A percentile compares a stretch with the other conserved stretches of the same genome.
phyloP scores from a whole-genome alignment of 2,329 filamentous ascomycete genomes.

The Pseudogymnoascus sp. region DNA sequence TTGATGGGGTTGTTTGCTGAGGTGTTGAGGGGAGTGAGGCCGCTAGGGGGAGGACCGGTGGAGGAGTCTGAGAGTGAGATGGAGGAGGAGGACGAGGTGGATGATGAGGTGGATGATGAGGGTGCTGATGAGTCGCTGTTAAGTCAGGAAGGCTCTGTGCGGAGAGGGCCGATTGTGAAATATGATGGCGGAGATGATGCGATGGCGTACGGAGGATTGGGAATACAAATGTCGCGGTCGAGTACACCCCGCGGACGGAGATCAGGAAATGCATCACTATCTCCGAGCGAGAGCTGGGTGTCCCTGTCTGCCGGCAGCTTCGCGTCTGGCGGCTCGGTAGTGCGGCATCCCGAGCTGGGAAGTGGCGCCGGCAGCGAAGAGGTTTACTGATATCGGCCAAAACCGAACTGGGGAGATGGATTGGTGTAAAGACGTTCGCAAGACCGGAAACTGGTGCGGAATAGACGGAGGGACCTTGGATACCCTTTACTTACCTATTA shows the following conservation, averaged over 20 bases:
- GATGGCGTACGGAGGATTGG: not conserved
- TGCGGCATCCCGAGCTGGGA: not conserved
- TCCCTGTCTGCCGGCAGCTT: not conserved
- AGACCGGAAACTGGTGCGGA: not conserved
- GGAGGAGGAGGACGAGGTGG: conserved; percentile 6
- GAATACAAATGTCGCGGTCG: not conserved
- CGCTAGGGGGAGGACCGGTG: conserved; percentile 30
- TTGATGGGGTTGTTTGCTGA: conserved; percentile 82
- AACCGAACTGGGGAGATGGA: not conserved
- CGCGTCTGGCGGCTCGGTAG: not conserved
- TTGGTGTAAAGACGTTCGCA: not conserved
- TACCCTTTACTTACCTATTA: not conserved
- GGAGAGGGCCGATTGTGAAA: not conserved
- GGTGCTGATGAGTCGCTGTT: conserved; percentile 10
- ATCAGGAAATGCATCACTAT: not conserved
- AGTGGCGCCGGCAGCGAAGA: not conserved
- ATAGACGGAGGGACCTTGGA: not conserved
- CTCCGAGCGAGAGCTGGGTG: not conserved
- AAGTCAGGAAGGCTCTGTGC: not conserved
- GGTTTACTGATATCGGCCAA: not conserved
- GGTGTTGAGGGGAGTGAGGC: conserved; percentile 66
- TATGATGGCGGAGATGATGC: not conserved
- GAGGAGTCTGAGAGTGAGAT: conserved; percentile 26
- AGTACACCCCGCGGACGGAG: not conserved
- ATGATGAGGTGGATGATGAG: conserved; percentile 11